A percentile compares a stretch with the other conserved stretches of the same genome.
Conservation (phyloP, 768 basidiomycete genomes). For the Agaricus sinodeliciosus region DNA sequence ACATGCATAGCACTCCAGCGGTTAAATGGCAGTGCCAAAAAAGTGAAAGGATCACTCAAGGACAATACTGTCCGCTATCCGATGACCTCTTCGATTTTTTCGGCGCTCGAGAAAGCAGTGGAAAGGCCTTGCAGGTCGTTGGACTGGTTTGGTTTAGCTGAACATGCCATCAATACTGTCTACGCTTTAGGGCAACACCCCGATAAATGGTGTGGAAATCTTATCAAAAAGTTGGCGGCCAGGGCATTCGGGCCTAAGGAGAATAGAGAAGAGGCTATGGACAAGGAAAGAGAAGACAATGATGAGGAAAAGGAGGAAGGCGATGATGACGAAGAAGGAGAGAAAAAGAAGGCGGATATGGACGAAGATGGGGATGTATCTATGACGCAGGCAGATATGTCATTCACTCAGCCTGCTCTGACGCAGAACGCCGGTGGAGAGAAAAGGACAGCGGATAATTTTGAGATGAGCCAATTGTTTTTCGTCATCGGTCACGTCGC, state of each 20-base stretch:
- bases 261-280: slow-evolving; percentile 17
- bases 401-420: slow-evolving; percentile 21
- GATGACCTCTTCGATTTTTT: slow-evolving; percentile 85
- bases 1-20: slow-evolving; percentile 92
- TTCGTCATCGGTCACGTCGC: slow-evolving; percentile 96
- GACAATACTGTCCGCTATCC: slow-evolving; percentile 82
- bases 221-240: slow-evolving; percentile 78
- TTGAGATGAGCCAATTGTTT: slow-evolving; percentile 87
- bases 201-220: slow-evolving; percentile 69
- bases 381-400: slow-evolving; percentile 15
- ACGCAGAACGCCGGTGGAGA: slow-evolving; percentile 20
- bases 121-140: slow-evolving; percentile 75
- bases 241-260: slow-evolving; percentile 52
- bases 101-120: slow-evolving; percentile 73
- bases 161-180: slow-evolving; percentile 94
- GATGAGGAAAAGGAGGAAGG: slow-evolving; percentile 52
- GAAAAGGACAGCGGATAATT: slow-evolving; percentile 71
- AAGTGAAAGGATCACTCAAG: slow-evolving; percentile 90
- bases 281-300: slow-evolving; percentile 33
- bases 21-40: slow-evolving; percentile 91
- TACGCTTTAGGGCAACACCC: slow-evolving; percentile 94
- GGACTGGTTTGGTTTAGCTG: slow-evolving; percentile 96
- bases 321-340: neutral
- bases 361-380: slow-evolving; percentile 6
- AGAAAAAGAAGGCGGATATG: neutral